Percentiles rank a stretch among this genome's conserved stretches.
phyloP scores from a whole-genome alignment of 768 basidiomycete genomes.

The Mycena maculata region DNA sequence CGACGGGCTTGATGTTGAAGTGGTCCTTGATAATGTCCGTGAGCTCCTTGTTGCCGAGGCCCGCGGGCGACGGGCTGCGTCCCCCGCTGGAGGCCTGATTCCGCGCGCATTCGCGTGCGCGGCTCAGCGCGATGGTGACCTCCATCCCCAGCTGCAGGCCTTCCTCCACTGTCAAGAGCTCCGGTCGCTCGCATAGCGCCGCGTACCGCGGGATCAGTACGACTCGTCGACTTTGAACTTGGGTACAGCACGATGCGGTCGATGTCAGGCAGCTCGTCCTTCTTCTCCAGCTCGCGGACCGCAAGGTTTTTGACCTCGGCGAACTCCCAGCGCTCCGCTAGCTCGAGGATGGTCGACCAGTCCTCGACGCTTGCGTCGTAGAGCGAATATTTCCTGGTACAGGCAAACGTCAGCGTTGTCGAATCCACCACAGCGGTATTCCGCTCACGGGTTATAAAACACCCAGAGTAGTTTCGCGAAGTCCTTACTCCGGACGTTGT shows the following conservation, averaged over 20 bases:
- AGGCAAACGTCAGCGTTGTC: neutral
- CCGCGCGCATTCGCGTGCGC: constrained; percentile 33
- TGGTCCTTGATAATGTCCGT: constrained; percentile 50
- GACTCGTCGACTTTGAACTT: constrained; percentile 57
- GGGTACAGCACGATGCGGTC: constrained; percentile 67
- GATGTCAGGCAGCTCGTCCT: constrained; percentile 57
- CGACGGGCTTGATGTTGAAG: constrained; percentile 41
- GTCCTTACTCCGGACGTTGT: constrained; percentile 51
- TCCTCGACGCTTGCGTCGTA: constrained; percentile 61
- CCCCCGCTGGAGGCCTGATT: constrained; percentile 19
- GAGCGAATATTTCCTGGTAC: constrained; percentile 63
- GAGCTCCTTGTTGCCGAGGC: constrained; percentile 32
- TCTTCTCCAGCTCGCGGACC: constrained; percentile 68
- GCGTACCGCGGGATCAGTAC: constrained; percentile 67
- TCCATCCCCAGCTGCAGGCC: constrained; percentile 65
- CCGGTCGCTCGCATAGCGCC: constrained; percentile 61
- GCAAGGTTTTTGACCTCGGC: constrained; percentile 66
- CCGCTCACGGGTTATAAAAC: constrained; percentile 63
- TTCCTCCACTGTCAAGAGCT: constrained; percentile 66
- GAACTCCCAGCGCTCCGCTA: constrained; percentile 71
- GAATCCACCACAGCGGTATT: constrained; percentile 19
- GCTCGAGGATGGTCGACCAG: constrained; percentile 70
- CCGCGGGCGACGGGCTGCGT: constrained; percentile 30
- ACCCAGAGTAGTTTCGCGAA: constrained; percentile 66
- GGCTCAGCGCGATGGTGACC: constrained; percentile 51